Conservation (phyloP, 306 rosid species). For the Cicer cuneatum region DNA sequence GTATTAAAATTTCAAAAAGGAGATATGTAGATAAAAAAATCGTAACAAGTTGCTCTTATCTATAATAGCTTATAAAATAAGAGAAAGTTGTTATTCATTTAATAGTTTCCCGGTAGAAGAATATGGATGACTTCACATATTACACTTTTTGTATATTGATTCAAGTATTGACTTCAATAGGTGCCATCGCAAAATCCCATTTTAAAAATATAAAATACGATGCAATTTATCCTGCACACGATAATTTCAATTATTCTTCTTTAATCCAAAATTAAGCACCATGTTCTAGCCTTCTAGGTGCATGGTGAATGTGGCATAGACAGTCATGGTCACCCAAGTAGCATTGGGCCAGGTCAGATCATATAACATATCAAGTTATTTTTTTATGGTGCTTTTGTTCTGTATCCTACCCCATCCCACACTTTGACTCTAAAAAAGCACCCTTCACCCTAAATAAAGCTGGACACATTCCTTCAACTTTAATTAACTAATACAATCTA, state of each 20-base stretch:
- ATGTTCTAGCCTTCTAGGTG: constrained; percentile 35
- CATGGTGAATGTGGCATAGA: constrained; percentile 35
- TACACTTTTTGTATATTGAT: constrained; percentile 45
- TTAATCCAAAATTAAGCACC: neutral
- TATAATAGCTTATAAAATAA: no score
- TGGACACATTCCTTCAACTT: constrained; percentile 38
- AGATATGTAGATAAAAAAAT: no score
- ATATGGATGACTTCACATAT: constrained; percentile 42
- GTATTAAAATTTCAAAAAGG: no score
- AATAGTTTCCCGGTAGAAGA: constrained; percentile 31
- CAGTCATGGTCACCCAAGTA: constrained; percentile 36
- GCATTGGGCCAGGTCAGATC: constrained; percentile 40
- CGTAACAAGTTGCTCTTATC: no score
- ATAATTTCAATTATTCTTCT: constrained; percentile 42
- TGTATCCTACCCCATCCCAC: constrained; percentile 22
- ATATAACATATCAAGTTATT: constrained; percentile 27
- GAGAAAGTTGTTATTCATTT: no score
- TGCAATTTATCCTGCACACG: constrained; percentile 7
- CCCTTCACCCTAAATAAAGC: neutral
- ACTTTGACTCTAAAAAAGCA: constrained; percentile 42
- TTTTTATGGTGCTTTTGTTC: constrained; percentile 36
- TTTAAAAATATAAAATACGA: neutral
- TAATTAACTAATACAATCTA: no score
- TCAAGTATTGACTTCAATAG: constrained; percentile 35
- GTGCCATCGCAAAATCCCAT: constrained; percentile 18